Base-by-base conservation (phyloP, 2,329 filamentous ascomycete genomes). In the Helotiales sp. region DNA sequence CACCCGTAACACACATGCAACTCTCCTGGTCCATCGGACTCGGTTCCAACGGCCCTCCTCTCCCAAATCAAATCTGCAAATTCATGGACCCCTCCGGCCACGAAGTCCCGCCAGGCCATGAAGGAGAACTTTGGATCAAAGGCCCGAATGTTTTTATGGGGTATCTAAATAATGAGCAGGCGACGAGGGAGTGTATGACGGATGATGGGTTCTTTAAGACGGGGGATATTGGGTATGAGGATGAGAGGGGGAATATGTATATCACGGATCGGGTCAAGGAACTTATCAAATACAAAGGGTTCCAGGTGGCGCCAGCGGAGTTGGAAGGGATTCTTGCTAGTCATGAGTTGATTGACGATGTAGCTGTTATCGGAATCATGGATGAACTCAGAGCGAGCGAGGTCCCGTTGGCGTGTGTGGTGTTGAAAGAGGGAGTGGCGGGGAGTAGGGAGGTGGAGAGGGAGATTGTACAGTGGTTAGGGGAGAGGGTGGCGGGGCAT, bases 181-280 rank as follows among this genome's bases (percentile, higher is more conserved):
- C 86, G 1, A 90, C 90, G 3, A 77, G 76, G 2, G 84, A 89
- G 34, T 85, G 87, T 0, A 86, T 93, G 63, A 88, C 87, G 3
- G 65, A 77, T 0, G 90, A 93, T 63, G 90, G 90, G 1, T 96
- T 85, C 77, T 96, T 96, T 34, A 64, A 63, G 25, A 96, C 92
- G 0, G 92, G 92, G 2, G 92, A 96, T 67, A 85, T 96, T 33
- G 89, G 90, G 7, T 87, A 89, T 63, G 82, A 89, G 66, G 90
- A 96, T 69, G 76, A 81, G 49, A 79, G 89, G 49, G 89, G 89
- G 46, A 90, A 95, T 68, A 89, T 95, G 67, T 96, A 86, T 76
- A 92, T 96, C 70, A 96, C 91, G 1, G 92, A 96, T 70, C 87
- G 92, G 8, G 78, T 90, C 38, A 91, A 90, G 75, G 82, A 84